Percentiles rank a stretch among this genome's conserved stretches.
phyloP scores from a whole-genome alignment of 495 filamentous ascomycete species.

The Neurospora discreta region DNA sequence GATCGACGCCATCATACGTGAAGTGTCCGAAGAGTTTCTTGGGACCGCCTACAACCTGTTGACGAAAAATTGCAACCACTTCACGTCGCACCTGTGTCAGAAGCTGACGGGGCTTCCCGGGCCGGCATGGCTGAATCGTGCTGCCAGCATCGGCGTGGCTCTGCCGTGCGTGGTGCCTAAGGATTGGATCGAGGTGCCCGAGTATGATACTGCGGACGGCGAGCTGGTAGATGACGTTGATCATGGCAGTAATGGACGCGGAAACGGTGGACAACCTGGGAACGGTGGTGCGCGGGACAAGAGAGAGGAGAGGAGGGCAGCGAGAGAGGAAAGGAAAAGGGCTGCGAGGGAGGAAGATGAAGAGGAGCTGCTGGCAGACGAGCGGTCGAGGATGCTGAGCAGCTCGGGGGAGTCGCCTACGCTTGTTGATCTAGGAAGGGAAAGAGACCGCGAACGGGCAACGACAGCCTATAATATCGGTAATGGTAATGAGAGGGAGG shows the following conservation, averaged over 20 bases:
- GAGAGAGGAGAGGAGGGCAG: not conserved
- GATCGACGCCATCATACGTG: conserved; percentile 53
- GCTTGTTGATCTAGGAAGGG: conserved; percentile 10
- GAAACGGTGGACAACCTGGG: not conserved
- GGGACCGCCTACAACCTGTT: conserved; percentile 67
- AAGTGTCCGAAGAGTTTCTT: conserved; percentile 53
- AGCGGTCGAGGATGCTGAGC: conserved; percentile 19
- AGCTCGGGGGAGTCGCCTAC: conserved; percentile 19
- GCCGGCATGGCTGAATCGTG: conserved; percentile 67
- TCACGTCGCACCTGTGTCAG: conserved; percentile 58
- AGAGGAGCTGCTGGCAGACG: conserved; percentile 6
- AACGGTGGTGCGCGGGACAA: not conserved
- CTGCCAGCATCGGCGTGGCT: conserved; percentile 62
- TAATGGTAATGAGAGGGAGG: not conserved
- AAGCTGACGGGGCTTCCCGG: conserved; percentile 51
- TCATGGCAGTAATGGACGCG: not conserved
- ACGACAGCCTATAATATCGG: not conserved
- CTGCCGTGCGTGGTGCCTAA: conserved; percentile 68
- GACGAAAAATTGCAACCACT: conserved; percentile 75
- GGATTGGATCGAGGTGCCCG: conserved; percentile 69
- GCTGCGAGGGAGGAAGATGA: conserved; percentile 4
- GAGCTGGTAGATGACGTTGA: conserved; percentile 52
- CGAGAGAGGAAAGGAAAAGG: not conserved
- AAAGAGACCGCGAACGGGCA: not conserved
- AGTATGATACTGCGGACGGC: conserved; percentile 59